Evolutionary conservation across 441 rosid genomes (phyloP).

Genomic region (Arabidopsis hybrid): DNA sequence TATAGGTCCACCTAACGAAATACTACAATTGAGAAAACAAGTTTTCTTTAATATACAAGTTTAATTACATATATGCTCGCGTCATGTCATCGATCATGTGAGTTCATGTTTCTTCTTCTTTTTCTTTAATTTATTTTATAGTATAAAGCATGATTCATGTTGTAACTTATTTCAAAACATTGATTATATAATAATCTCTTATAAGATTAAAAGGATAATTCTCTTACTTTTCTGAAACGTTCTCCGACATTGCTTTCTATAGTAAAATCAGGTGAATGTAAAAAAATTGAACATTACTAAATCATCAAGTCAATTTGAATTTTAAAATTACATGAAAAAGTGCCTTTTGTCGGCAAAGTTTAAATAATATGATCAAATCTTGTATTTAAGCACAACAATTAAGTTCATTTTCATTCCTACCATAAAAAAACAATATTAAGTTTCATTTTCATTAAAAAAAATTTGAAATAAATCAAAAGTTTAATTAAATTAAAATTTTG

Average conservation of each 20-base stretch:
- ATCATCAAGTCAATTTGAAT: not conserved
- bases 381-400: not conserved
- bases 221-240: too few species aligned
- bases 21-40: conserved; percentile 1
- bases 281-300: not conserved
- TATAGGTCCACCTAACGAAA: conserved; percentile 12
- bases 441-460: too few species aligned
- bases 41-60: too few species aligned
- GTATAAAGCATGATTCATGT: conserved; percentile 1
- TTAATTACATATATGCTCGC: not conserved
- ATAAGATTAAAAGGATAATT: not conserved
- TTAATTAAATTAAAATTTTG: too few species aligned
- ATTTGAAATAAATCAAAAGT: too few species aligned
- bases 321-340: conserved; percentile 3
- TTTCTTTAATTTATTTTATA: not conserved
- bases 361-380: not conserved
- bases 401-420: not conserved
- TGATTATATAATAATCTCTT: not conserved
- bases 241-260: not conserved
- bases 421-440: too few species aligned
- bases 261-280: not conserved
- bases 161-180: not conserved
- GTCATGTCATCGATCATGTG: conserved; percentile 7
- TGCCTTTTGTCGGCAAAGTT: conserved; percentile 19
- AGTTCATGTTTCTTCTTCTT: not conserved